Evolutionary conservation across 768 basidiomycete genomes (phyloP).

Genomic region (Erythrobasidium yunnanense): DNA sequence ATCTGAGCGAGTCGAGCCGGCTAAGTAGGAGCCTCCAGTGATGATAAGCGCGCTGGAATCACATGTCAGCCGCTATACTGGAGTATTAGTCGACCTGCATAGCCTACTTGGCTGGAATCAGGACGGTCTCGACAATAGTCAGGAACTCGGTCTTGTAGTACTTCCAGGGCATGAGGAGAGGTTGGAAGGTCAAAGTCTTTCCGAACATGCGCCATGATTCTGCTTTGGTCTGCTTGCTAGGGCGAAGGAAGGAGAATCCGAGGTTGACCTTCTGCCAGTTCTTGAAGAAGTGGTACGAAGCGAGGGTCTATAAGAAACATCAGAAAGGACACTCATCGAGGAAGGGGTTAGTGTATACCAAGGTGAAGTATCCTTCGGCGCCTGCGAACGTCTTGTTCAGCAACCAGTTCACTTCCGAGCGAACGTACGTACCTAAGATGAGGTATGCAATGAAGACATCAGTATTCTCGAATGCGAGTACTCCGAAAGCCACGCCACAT

Average conservation of each 20-base stretch:
- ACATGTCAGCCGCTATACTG: background rate
- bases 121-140: background rate
- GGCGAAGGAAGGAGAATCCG: background rate
- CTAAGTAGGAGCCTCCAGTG: constrained; percentile 1
- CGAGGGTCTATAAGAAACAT: background rate
- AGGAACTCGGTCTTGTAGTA: background rate
- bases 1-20: constrained; percentile 18
- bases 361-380: background rate
- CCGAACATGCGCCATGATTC: background rate
- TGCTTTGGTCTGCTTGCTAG: background rate
- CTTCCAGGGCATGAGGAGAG: background rate
- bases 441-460: constrained; percentile 33
- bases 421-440: constrained; percentile 31
- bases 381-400: background rate
- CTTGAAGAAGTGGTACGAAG: background rate
- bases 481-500: constrained; percentile 28
- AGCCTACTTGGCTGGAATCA: constrained; percentile 5
- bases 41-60: background rate
- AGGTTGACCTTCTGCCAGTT: constrained; percentile 4
- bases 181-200: background rate
- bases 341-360: background rate
- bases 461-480: constrained; percentile 14
- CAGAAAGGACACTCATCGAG: constrained; percentile 10
- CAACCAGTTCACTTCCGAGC: too few relatives aligned
- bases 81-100: constrained; percentile 15